Evolutionary conservation across 345 rosid species (phyloP).

Genomic region (Psidium friedrichsthalianum): DNA sequence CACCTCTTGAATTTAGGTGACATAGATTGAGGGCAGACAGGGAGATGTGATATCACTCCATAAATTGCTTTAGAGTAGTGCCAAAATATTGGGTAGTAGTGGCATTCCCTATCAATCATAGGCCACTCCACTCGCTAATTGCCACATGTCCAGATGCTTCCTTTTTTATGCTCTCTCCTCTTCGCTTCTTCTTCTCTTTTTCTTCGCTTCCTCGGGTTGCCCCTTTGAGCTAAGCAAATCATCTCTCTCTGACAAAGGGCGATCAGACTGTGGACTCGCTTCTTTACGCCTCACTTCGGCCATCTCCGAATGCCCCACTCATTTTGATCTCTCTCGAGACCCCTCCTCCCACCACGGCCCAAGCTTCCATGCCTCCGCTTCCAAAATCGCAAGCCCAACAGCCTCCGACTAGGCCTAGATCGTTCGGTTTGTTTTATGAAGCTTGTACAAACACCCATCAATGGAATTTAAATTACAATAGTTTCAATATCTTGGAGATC

Average conservation of each 20-base stretch:
- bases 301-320: background rate
- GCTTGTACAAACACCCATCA: background rate
- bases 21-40: background rate
- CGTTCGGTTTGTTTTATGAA: constrained; percentile 7
- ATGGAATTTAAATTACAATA: background rate
- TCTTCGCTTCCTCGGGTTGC: background rate
- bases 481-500: background rate
- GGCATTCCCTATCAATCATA: background rate
- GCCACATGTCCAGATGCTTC: background rate
- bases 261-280: background rate
- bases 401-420: constrained; percentile 20
- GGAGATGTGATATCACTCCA: background rate
- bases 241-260: background rate
- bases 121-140: background rate
- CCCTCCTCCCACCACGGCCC: background rate
- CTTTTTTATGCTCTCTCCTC: background rate
- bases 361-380: constrained; percentile 18
- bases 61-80: background rate
- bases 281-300: background rate
- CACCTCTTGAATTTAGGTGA: background rate
- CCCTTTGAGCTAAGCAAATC: background rate
- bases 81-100: no score
- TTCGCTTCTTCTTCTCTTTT: no score
- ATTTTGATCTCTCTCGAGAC: background rate
- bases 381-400: constrained; percentile 10